Conservation (phyloP, 768 basidiomycete species). For the Hydnum rufescens region DNA sequence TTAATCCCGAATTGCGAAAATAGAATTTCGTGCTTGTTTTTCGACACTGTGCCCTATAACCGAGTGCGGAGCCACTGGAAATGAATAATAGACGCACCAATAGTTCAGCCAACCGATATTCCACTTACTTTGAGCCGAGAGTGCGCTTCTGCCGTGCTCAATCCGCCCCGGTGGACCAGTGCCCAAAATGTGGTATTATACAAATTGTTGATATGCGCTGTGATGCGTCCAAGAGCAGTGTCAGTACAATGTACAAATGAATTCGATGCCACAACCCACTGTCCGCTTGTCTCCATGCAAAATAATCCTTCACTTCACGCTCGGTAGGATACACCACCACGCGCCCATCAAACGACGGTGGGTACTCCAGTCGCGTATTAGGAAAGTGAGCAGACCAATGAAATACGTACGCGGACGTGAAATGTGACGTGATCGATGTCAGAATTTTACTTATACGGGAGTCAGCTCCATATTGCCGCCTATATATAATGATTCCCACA, state of each 20-base stretch:
- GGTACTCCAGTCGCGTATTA: constrained; percentile 46
- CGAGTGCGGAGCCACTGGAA: constrained; percentile 2
- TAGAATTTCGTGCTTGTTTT: constrained; percentile 81
- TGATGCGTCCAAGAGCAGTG: neutral
- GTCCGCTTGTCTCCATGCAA: constrained; percentile 89
- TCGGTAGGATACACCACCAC: constrained; percentile 62
- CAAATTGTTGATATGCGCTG: constrained; percentile 94
- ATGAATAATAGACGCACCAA: neutral
- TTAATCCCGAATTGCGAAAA: constrained; percentile 69
- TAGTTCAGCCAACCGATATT: neutral
- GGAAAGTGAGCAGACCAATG: constrained; percentile 72
- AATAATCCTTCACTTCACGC: constrained; percentile 70
- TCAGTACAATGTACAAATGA: neutral
- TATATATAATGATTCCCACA: constrained; percentile 9
- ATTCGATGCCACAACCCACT: constrained; percentile 32
- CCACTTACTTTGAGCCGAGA: constrained; percentile 44
- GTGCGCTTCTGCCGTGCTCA: constrained; percentile 66
- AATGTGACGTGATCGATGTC: constrained; percentile 62
- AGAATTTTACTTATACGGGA: constrained; percentile 53
- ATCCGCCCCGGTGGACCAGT: constrained; percentile 62
- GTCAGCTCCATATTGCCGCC: neutral
- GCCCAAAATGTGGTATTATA: constrained; percentile 97
- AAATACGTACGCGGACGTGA: constrained; percentile 80
- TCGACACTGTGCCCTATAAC: constrained; percentile 69
- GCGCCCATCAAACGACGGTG: constrained; percentile 86